These are phyloP conservation scores for Botrytis cinerea DNA, from an alignment of 2,329 filamentous ascomycete species.

Conservation along the genomic window DNA sequence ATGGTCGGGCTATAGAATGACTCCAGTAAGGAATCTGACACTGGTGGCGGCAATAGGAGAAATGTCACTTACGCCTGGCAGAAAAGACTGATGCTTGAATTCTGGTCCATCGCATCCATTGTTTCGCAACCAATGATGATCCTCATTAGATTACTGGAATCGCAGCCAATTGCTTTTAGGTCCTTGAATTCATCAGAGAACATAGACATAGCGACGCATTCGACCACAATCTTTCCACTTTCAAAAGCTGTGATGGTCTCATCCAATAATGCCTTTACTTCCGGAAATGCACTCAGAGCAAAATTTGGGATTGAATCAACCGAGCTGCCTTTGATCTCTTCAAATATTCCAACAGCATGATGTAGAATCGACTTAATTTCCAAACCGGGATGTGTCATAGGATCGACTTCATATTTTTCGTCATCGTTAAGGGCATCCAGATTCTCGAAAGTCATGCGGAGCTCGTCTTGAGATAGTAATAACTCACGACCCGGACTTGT, in stretches of 20 bases:
- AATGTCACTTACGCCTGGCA: conserved; percentile 31
- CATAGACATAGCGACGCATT: conserved; percentile 32
- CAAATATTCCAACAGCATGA: conserved; percentile 16
- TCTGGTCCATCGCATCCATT: conserved; percentile 31
- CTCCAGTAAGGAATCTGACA: background rate
- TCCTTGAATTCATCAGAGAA: conserved; percentile 28
- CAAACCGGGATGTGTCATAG: conserved; percentile 17
- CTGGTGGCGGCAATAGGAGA: background rate
- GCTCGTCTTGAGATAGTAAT: conserved; percentile 21
- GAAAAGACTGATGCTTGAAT: conserved; percentile 32
- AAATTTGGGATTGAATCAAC: conserved; percentile 29
- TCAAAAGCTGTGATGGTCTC: conserved; percentile 30
- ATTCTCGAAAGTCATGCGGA: conserved; percentile 22
- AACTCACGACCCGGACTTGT: conserved; percentile 22
- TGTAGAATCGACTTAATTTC: conserved; percentile 19
- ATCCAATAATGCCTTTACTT: conserved; percentile 41
- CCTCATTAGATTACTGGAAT: conserved; percentile 27
- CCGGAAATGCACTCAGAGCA: conserved; percentile 49
- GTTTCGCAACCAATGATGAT: conserved; percentile 34
- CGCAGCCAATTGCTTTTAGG: conserved; percentile 33
- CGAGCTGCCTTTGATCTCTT: conserved; percentile 21
- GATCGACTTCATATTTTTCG: conserved; percentile 22
- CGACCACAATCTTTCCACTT: conserved; percentile 32
- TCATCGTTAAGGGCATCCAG: conserved; percentile 14
- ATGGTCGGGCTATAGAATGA: background rate